Conservation (phyloP, 2,329 filamentous ascomycete species). For the Albophoma yamanashiensis region DNA sequence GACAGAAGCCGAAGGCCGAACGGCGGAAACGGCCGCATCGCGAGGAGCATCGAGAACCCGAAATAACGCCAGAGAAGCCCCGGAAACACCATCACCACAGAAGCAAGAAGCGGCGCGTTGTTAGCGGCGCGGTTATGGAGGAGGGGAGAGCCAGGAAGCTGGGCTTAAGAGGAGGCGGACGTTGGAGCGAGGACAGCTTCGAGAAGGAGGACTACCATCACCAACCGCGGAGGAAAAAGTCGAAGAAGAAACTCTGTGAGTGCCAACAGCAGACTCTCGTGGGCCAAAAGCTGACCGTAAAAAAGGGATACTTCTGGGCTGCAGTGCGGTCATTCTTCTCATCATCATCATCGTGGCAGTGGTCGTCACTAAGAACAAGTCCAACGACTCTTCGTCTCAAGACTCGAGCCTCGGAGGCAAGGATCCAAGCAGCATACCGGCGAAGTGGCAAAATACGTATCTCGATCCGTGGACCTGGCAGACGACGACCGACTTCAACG, state of each 20-base stretch:
- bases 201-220: constrained; percentile 39
- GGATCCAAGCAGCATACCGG: constrained; percentile 47
- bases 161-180: constrained; percentile 32
- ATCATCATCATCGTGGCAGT: constrained; percentile 60
- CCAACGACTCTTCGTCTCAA: constrained; percentile 14
- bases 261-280: constrained; percentile 3
- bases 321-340: constrained; percentile 44
- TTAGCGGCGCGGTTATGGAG: constrained; percentile 59
- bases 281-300: constrained; percentile 9
- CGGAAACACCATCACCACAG: constrained; percentile 24
- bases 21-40: constrained; percentile 11
- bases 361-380: constrained; percentile 52
- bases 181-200: constrained; percentile 29
- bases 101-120: constrained; percentile 48
- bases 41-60: constrained; percentile 3
- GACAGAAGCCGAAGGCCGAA: constrained; percentile 36
- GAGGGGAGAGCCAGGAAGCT: constrained; percentile 41
- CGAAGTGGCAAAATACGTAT: constrained; percentile 59
- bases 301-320: constrained; percentile 47
- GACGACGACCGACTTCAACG: constrained; percentile 82
- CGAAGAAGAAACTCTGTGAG: constrained; percentile 52
- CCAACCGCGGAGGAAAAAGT: constrained; percentile 30
- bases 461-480: constrained; percentile 90
- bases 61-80: constrained; percentile 11
- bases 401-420: constrained; percentile 35